Percentiles rank a stretch among this genome's conserved stretches.
Conservation (phyloP, 2,329 filamentous ascomycete genomes). For the Sclerotinia subarctica region DNA sequence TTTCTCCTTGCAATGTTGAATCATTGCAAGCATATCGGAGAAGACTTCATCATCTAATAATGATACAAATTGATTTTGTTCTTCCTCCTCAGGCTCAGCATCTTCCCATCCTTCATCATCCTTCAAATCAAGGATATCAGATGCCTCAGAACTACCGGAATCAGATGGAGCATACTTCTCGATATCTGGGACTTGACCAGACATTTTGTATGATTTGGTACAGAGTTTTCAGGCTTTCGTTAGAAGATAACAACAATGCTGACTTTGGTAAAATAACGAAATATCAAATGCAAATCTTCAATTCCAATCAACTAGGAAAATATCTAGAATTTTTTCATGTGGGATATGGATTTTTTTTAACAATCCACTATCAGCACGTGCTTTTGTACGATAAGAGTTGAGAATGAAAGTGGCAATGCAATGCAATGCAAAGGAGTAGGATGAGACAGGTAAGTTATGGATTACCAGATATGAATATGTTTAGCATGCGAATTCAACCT, state of each 20-base stretch:
- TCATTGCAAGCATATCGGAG: slow-evolving; percentile 60
- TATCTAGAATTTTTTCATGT: background rate
- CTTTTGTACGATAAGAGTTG: background rate
- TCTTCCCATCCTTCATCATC: slow-evolving; percentile 55
- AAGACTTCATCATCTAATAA: slow-evolving; percentile 67
- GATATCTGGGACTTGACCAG: slow-evolving; percentile 21
- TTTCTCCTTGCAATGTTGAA: slow-evolving; percentile 64
- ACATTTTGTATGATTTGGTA: slow-evolving; percentile 25
- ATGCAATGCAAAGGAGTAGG: background rate
- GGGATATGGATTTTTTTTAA: slow-evolving; percentile 4
- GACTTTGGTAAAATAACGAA: background rate
- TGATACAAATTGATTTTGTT: slow-evolving; percentile 59
- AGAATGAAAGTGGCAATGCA: background rate
- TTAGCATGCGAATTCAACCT: background rate
- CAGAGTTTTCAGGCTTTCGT: background rate
- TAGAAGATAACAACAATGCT: too few relatives aligned
- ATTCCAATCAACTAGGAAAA: background rate
- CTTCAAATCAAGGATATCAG: slow-evolving; percentile 43
- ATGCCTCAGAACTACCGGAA: slow-evolving; percentile 42
- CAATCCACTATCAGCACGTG: slow-evolving; percentile 12
- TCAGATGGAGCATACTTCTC: slow-evolving; percentile 28
- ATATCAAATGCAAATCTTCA: background rate
- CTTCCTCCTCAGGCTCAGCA: slow-evolving; percentile 60
- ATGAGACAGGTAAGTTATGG: background rate
- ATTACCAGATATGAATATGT: background rate